Percentiles rank a stretch among this genome's conserved stretches.
phyloP scores from a whole-genome alignment of 2,329 filamentous ascomycete genomes.

The Aspergillus awamori region DNA sequence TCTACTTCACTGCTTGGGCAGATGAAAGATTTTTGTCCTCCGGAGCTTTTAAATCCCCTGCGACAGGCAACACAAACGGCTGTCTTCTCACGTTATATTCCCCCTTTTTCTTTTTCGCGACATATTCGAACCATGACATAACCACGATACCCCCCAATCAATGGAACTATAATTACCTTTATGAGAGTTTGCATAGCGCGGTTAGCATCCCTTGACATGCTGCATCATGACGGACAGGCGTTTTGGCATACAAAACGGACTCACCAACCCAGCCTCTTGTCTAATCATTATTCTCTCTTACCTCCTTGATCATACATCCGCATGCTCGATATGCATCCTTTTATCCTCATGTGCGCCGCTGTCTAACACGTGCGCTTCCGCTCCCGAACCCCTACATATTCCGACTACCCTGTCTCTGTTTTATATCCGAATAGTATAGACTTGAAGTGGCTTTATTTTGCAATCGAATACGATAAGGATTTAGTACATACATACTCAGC shows the following conservation, averaged over 20 bases:
- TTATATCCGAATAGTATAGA: slow-evolving; percentile 1
- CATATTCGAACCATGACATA: slow-evolving; percentile 26
- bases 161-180: slow-evolving; percentile 31
- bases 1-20: neutral
- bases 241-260: slow-evolving; percentile 32
- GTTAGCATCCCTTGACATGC: slow-evolving; percentile 39
- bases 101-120: slow-evolving; percentile 18
- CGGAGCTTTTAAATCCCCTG: neutral
- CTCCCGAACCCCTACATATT: neutral
- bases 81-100: slow-evolving; percentile 9
- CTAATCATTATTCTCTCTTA: slow-evolving; percentile 10
- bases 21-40: neutral
- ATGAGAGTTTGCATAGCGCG: slow-evolving; percentile 45
- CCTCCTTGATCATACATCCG: neutral
- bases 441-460: neutral
- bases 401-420: neutral
- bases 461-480: neutral
- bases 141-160: slow-evolving; percentile 43
- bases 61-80: slow-evolving; percentile 6
- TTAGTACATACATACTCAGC: neutral
- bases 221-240: slow-evolving; percentile 40
- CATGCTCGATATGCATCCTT: slow-evolving; percentile 4
- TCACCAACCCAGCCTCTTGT: neutral
- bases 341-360: neutral
- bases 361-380: neutral